Percentiles rank a stretch among this genome's conserved stretches.
Evolutionary conservation across 257 asterid genomes (phyloP).

Genomic region (Nicotiana knightiana): DNA sequence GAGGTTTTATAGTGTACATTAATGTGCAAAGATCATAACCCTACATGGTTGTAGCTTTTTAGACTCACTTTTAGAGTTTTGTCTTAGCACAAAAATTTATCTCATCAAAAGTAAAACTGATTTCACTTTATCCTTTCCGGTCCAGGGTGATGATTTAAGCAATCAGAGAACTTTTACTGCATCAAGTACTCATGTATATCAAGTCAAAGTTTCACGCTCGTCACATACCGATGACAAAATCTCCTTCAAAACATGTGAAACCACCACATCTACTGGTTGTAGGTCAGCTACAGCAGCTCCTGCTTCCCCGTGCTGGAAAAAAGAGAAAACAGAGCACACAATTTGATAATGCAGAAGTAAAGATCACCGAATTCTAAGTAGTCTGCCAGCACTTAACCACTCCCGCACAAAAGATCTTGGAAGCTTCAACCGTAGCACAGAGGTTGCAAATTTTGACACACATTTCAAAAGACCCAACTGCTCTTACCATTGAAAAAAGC

Average conservation of each 20-base stretch:
- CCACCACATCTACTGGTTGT: constrained; percentile 82
- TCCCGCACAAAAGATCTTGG: background rate
- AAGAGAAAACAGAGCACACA: background rate
- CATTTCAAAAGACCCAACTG: background rate
- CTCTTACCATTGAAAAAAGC: background rate
- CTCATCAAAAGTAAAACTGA: background rate
- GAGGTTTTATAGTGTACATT: background rate
- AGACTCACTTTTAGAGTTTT: background rate
- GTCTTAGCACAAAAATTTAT: background rate
- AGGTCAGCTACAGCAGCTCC: constrained; percentile 98
- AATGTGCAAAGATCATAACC: background rate
- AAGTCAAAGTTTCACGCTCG: background rate
- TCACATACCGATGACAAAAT: constrained; percentile 70
- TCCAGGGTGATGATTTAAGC: background rate
- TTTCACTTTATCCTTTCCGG: background rate
- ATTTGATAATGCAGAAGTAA: background rate
- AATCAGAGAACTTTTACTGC: background rate
- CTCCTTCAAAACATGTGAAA: constrained; percentile 85
- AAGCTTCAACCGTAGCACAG: background rate
- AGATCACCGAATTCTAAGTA: background rate
- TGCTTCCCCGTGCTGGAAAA: constrained; percentile 90
- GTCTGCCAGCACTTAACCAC: background rate
- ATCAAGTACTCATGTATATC: background rate
- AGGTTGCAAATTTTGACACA: background rate
- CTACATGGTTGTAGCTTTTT: background rate